A percentile compares a stretch with the other conserved stretches of the same genome.
Conservation (phyloP, 2,329 filamentous ascomycete species). For the Aureobasidium sp. region DNA sequence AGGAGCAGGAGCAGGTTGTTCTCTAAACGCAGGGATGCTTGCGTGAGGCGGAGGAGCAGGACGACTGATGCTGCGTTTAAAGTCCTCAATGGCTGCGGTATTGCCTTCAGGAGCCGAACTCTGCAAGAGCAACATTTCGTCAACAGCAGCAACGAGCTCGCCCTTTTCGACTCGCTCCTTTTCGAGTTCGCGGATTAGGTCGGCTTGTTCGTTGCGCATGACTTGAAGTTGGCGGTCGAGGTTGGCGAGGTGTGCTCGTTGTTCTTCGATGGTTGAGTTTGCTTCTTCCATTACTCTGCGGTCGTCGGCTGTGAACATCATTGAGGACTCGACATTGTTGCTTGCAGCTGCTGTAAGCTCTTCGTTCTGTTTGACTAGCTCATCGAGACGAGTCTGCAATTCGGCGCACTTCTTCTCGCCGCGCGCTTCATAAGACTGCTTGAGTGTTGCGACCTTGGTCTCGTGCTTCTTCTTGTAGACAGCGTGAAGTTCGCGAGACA, state of each 20-base stretch:
- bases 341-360: constrained; percentile 59
- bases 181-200: constrained; percentile 57
- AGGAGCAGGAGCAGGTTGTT: constrained; percentile 46
- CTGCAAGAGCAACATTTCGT: constrained; percentile 71
- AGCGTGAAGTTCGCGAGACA: constrained; percentile 72
- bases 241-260: constrained; percentile 64
- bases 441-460: constrained; percentile 86
- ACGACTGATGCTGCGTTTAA: constrained; percentile 47
- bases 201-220: constrained; percentile 59
- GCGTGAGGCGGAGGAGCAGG: constrained; percentile 28
- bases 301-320: constrained; percentile 13
- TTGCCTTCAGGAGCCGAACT: constrained; percentile 32
- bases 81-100: constrained; percentile 35
- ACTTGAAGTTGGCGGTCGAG: constrained; percentile 63
- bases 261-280: constrained; percentile 48
- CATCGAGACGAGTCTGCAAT: constrained; percentile 62
- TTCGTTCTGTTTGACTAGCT: constrained; percentile 65
- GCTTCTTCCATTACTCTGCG: constrained; percentile 16
- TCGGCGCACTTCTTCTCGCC: constrained; percentile 84
- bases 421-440: constrained; percentile 68
- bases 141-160: constrained; percentile 69
- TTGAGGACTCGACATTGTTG: constrained; percentile 39
- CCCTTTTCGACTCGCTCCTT: constrained; percentile 74
- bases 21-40: constrained; percentile 42
- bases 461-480: constrained; percentile 98